Evolutionary conservation across 192 early-diverging fungal genomes (phyloP), one percentile per base, ranked within the genome.

Genomic region (Phlyctochytrium bullatum): DNA sequence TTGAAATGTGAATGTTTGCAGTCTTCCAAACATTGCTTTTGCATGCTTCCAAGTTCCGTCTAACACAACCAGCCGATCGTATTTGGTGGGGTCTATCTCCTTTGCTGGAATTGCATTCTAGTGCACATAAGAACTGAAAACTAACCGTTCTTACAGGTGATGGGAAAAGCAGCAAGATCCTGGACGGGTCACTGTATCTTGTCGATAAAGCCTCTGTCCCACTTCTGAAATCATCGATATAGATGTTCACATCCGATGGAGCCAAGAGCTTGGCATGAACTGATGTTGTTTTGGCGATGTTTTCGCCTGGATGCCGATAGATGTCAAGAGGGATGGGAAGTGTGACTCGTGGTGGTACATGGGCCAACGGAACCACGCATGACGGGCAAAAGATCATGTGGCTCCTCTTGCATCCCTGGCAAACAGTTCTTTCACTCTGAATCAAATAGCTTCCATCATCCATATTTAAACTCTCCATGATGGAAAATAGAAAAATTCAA

Each of bases 21-120:
- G 31, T 20, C 59, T 36, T 3, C 54, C 62, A 36, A 71, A 67
- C 80, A 81, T 84, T 16, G 68, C 64, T 27, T 68, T 71, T 27
- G 92, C 92, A 60, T 98, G 94, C 23, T 80, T 77, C 96, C 96
- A 98, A 16, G 94, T 98, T n/a, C 96, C 96, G 71, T 98, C 94
- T 52, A 98, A 86, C 6, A 98, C 94, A 59, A 96, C 73, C 2
- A 94, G 65, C 51, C 78, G 79, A 67, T 93, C 90, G 68, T 93
- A 91, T 0, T 81, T 76, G 1, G 58, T 68, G 16, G 79, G 78
- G 34, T 89, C 83, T 59, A 96, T 82, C 30, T 93, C 79, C 1
- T 74, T 69, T 0, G 94, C 74, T 2, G 87, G 84, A 33, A 85
- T 78, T 0, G 93, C 89, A 36, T 88, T 78, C 88, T 81, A 66